Evolutionary conservation across 192 early-diverging fungal genomes (phyloP), one percentile per base, ranked within the genome.

Genomic region (Spinellus fusiger): DNA sequence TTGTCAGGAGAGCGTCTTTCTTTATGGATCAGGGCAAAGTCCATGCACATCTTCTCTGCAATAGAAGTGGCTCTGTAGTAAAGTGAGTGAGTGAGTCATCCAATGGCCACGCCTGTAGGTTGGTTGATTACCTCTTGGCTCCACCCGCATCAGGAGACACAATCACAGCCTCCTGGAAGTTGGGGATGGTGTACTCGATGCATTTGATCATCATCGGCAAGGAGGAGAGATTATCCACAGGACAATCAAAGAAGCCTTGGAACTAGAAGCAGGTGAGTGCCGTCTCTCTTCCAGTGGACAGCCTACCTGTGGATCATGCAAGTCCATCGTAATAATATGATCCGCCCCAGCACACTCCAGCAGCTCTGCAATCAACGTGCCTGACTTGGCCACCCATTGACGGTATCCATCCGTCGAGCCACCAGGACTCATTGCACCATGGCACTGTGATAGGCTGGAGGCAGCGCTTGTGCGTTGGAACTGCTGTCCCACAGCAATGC

Each of bases 131-230:
- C 86, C 93, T 83, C 72, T 98, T 98, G 40, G 96, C 96, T 25
- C 96, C 96, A 62, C 96, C 96, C 20, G 96, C 96, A 77, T 98
- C 96, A 12, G 96, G 96, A 4, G 93, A 95, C 18, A 98, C 94
- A 59, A 98, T 90, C 9, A 98, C 90, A 13, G 86, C 90, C 38
- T 90, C 75, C 62, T 89, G 84, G 75, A 76, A 89, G 69, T 89
- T 82, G 33, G 90, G 89, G 69, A 98, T 93, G 29, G 86, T 84
- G 56, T 88, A 85, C 53, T 81, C 77, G 65, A 98, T 96, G 78
- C 92, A 94, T 69, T 91, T 91, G 49, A 91, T 77, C 68, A 91
- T 93, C 47, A 82, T 78, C 5, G 94, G 96, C 74, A 93, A 83
- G 38, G 84, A 85, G 65, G 89, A 93, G 49, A 98, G 77, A 63